Base-by-base conservation (phyloP, 148 eudicot species). In the Chenopodium album region DNA sequence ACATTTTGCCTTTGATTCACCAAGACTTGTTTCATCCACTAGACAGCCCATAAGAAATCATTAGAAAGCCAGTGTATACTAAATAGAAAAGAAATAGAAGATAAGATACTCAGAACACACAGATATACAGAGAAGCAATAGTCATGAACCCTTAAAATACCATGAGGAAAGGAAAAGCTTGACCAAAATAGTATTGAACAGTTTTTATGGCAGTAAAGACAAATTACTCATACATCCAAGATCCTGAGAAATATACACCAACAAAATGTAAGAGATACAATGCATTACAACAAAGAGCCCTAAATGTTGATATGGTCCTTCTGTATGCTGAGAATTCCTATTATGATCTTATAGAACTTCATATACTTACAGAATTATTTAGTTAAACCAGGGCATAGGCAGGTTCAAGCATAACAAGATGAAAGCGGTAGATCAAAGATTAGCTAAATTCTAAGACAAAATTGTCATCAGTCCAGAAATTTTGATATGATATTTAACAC, bases 1-100 rank as follows among this genome's bases (percentile, higher is more conserved):
- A 79, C 89, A 90, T 84, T 95, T 95, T 78, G 99, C 98, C 90
- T 92, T 95, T 69, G 98, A 90, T 84, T 92, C 90, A 69, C 98
- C 98, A 78, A 93, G 87, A 85, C 92, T 89, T 80, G 94, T 89
- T 77, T 92, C 94, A 79, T 92, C 94, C 89, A 93, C 98, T 95
- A 81, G 46, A 64, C 69, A 82, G 76, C 78, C 59, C 71, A 80
- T 65, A 80, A 47, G 34, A 47, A 73, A 72, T 65, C 86, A 78
- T 60, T 81, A 75, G 34, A 62, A 72, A 78, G 44, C 26, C 32
- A 26, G 9, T 71, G 11, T n/a, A 29, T 1, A 70, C 8, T 31
- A 37, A 14, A 7, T 54, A 32, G 26, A 54, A 13, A 14, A 56
- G 22, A 48, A 50, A 29, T 20, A 19, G 37, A 72, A 67, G 20